Evolutionary conservation across 2,329 filamentous ascomycete species (phyloP).

Genomic region (Falciphora oryzae): DNA sequence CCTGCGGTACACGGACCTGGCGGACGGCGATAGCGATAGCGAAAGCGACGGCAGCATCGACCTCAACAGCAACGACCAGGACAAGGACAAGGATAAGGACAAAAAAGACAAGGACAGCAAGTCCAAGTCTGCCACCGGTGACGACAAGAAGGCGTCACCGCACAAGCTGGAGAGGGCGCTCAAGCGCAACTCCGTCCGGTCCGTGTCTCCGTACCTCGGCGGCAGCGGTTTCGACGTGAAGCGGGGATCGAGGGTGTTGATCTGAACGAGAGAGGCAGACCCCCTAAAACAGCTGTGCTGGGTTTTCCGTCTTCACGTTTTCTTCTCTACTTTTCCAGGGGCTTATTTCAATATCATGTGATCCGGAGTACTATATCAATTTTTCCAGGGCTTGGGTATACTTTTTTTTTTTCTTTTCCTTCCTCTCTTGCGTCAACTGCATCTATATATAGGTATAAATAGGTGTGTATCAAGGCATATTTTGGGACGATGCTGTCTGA

Average conservation of each 20-base stretch:
- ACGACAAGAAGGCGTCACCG: neutral
- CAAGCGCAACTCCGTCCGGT: constrained; percentile 5
- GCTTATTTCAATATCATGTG: neutral
- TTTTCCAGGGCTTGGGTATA: constrained; percentile 8
- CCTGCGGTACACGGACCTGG: neutral
- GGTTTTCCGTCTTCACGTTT: constrained; percentile 8
- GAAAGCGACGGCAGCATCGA: neutral
- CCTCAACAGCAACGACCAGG: neutral
- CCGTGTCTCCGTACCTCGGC: constrained; percentile 3
- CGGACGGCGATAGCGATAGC: neutral
- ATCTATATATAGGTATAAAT: constrained; percentile 1
- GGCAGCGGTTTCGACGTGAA: constrained; percentile 1
- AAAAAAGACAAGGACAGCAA: neutral
- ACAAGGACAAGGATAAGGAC: neutral
- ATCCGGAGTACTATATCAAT: constrained; percentile 5
- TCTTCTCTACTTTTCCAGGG: neutral
- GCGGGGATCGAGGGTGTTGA: constrained; percentile 9
- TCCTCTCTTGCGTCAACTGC: neutral
- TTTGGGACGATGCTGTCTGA: neutral
- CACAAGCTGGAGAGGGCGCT: constrained; percentile 1
- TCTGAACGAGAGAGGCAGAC: neutral
- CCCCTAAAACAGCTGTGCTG: constrained; percentile 14
- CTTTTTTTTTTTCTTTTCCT: constrained; percentile 6
- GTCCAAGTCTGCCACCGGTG: neutral
- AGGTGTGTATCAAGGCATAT: neutral